These are phyloP conservation scores for Phytophthora multivora DNA, from an alignment of 352 stramenopile genomes.

Conservation along the genomic window DNA sequence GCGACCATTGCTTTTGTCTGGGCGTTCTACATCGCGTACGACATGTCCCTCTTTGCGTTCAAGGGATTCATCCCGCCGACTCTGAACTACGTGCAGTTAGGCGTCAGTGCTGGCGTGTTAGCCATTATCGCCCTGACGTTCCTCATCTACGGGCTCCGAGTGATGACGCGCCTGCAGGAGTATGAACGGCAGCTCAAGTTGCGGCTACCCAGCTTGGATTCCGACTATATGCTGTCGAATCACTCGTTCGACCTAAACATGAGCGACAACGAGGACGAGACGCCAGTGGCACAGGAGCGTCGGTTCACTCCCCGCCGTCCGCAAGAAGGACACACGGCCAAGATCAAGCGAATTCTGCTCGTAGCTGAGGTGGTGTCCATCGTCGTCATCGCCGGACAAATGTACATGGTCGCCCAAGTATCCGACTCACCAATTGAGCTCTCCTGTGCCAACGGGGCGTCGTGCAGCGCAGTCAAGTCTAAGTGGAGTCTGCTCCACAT, in stretches of 20 bases:
- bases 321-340: constrained; percentile 27
- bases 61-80: constrained; percentile 40
- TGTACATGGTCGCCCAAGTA: constrained; percentile 24
- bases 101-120: constrained; percentile 22
- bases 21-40: constrained; percentile 40
- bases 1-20: constrained; percentile 36
- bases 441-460: constrained; percentile 31
- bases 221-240: constrained; percentile 26
- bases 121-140: constrained; percentile 30
- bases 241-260: constrained; percentile 31
- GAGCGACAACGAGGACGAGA: constrained; percentile 23
- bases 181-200: constrained; percentile 30
- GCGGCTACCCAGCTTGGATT: constrained; percentile 11
- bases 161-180: constrained; percentile 24
- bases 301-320: constrained; percentile 11
- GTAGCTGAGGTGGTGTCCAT: constrained; percentile 24
- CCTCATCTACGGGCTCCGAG: constrained; percentile 37
- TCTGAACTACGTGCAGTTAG: constrained; percentile 36
- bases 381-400: constrained; percentile 23
- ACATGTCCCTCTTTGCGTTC: constrained; percentile 35
- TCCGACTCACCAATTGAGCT: constrained; percentile 22
- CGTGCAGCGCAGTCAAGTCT: constrained; percentile 18
- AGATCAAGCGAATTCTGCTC: constrained; percentile 38
- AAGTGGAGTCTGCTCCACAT: constrained; percentile 30
- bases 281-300: constrained; percentile 10